A percentile compares a stretch with the other conserved stretches of the same genome.
These are phyloP conservation scores for Funneliformis caledonium DNA, from an alignment of 371 early-diverging fungal species.

Conservation along the genomic window DNA sequence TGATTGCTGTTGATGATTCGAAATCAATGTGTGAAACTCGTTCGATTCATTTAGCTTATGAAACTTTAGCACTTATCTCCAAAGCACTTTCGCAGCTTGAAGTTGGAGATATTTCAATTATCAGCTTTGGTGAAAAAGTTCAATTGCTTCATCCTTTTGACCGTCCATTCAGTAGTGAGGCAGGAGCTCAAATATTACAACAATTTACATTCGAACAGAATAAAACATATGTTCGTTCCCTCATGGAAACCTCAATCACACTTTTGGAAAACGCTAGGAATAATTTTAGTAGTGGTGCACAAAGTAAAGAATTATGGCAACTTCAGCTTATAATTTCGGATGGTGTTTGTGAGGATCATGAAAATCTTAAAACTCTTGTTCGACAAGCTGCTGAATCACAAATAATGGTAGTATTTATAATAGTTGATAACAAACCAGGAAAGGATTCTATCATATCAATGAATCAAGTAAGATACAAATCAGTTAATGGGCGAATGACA, in stretches of 20 bases:
- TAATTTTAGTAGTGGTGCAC: constrained; percentile 44
- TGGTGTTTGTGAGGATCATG: constrained; percentile 95
- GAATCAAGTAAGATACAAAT: constrained; percentile 82
- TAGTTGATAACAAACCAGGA: constrained; percentile 85
- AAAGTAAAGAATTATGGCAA: constrained; percentile 87
- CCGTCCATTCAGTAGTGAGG: constrained; percentile 83
- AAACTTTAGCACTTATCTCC: constrained; percentile 89
- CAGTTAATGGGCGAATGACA: constrained; percentile 65
- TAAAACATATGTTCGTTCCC: constrained; percentile 79
- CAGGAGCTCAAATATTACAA: constrained; percentile 86
- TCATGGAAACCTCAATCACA: constrained; percentile 81
- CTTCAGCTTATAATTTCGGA: constrained; percentile 96
- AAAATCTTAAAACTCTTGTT: constrained; percentile 77
- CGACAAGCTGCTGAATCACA: constrained; percentile 82
- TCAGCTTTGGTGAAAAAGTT: constrained; percentile 90
- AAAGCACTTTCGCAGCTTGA: constrained; percentile 93
- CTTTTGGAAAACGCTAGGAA: constrained; percentile 76
- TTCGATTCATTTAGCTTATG: constrained; percentile 90
- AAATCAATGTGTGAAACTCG: constrained; percentile 94
- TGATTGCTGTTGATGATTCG: constrained; percentile 99
- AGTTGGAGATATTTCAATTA: constrained; percentile 89
- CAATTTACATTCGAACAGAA: constrained; percentile 92
- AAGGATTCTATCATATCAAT: constrained; percentile 89
- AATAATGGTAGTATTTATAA: constrained; percentile 94
- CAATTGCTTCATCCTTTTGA: constrained; percentile 93